Evolutionary conservation across 1,284 basidiomycete species (phyloP).

Genomic region (Boletus sp.): DNA sequence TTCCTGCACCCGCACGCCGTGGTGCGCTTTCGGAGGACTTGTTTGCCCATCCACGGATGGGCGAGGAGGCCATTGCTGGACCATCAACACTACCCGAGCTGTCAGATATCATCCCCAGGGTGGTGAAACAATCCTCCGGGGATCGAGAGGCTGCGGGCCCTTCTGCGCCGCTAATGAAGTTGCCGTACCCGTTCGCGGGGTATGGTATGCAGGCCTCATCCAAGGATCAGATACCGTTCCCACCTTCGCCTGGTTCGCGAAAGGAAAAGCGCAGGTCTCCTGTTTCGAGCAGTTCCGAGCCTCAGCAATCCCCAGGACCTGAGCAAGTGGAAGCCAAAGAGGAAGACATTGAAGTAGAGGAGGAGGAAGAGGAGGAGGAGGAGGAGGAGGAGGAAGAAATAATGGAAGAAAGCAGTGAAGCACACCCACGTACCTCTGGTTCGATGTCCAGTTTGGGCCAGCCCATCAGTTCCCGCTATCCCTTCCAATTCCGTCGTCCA

Average conservation of each 20-base stretch:
- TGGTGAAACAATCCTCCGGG: conserved; percentile 44
- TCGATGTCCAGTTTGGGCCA: conserved; percentile 81
- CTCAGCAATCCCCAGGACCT: conserved; percentile 21
- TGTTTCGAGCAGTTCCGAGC: conserved; percentile 22
- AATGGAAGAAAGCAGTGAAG: conserved; percentile 46
- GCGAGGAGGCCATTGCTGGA: conserved; percentile 26
- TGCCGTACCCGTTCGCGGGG: conserved; percentile 67
- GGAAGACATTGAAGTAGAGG: conserved; percentile 40
- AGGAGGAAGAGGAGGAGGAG: conserved; percentile 41
- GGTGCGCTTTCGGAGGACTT: conserved; percentile 62
- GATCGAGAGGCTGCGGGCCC: conserved; percentile 41
- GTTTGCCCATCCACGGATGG: conserved; percentile 54
- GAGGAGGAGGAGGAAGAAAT: conserved; percentile 44
- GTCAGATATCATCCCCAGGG: conserved; percentile 48
- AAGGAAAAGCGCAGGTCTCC: conserved; percentile 39
- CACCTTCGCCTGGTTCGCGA: conserved; percentile 57
- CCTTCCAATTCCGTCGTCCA: conserved; percentile 67
- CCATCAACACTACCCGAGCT: conserved; percentile 41
- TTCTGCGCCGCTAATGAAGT: conserved; percentile 44
- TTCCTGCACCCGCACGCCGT: conserved; percentile 54
- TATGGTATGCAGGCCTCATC: conserved; percentile 60
- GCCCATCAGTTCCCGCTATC: conserved; percentile 70
- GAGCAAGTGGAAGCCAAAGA: conserved; percentile 42
- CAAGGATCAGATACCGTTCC: conserved; percentile 69
- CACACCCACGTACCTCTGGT: conserved; percentile 63